phyloP scores from a whole-genome alignment of 2,329 filamentous ascomycete species.

The Westerdykella sp. region DNA sequence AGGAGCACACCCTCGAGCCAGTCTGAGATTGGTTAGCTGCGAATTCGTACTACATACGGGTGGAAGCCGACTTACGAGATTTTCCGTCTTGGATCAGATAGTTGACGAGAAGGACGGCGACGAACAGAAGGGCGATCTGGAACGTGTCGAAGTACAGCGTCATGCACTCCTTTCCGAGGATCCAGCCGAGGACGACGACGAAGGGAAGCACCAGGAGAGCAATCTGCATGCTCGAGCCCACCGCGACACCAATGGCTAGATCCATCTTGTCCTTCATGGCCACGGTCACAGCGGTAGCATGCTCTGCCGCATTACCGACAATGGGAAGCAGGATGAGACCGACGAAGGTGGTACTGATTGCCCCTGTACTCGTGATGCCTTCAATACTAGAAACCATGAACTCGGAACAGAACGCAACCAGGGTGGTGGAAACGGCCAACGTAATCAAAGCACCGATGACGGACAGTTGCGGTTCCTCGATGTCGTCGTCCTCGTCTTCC shows the following conservation, averaged over 20 bases:
- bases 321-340: constrained; percentile 60
- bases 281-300: constrained; percentile 57
- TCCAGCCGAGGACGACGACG: constrained; percentile 57
- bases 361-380: constrained; percentile 44
- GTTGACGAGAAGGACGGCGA: constrained; percentile 52
- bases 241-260: constrained; percentile 58
- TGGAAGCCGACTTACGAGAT: constrained; percentile 37
- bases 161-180: constrained; percentile 55
- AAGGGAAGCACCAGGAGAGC: constrained; percentile 57
- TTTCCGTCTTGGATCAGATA: constrained; percentile 58
- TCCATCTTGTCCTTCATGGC: constrained; percentile 64
- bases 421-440: constrained; percentile 64
- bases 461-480: constrained; percentile 68
- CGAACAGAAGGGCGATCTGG: constrained; percentile 64
- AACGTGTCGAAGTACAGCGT: constrained; percentile 82
- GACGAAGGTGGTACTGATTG: constrained; percentile 55
- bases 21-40: constrained; percentile 31
- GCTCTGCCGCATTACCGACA: constrained; percentile 61
- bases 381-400: constrained; percentile 58
- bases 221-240: constrained; percentile 62
- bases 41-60: background rate
- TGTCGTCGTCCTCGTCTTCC: constrained; percentile 57
- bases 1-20: constrained; percentile 57
- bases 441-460: constrained; percentile 66
- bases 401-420: constrained; percentile 72